Conservation (phyloP, 805 yeast species). For the Starmerella sp. region DNA sequence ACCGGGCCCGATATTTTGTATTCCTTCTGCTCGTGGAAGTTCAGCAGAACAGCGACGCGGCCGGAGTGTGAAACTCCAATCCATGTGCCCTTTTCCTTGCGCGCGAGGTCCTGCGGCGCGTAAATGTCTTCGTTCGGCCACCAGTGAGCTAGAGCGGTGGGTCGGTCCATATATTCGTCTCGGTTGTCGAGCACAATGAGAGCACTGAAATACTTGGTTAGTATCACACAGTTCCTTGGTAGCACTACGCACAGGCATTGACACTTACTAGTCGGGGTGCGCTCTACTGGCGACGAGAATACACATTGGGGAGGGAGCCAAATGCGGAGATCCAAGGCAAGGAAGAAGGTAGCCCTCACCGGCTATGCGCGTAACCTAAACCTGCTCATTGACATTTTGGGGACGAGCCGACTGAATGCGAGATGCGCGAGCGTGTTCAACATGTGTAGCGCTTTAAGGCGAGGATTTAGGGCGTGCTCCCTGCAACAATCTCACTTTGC, state of each 20-base stretch:
- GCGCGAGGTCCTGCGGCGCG: slow-evolving; percentile 63
- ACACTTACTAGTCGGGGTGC: slow-evolving; percentile 50
- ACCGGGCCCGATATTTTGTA: slow-evolving; percentile 27
- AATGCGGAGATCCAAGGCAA: background rate
- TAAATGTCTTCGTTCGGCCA: slow-evolving; percentile 36
- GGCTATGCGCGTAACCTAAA: too few species aligned
- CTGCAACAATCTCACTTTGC: too few species aligned
- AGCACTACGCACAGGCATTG: background rate
- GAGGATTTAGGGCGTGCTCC: too few species aligned
- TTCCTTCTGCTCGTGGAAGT: slow-evolving; percentile 44
- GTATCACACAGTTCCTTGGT: background rate
- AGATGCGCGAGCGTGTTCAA: too few species aligned
- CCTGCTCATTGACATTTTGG: too few species aligned
- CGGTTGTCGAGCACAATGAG: slow-evolving; percentile 70
- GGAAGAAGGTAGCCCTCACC: background rate
- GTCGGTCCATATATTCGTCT: slow-evolving; percentile 71
- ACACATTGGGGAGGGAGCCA: slow-evolving; percentile 46
- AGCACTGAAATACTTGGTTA: slow-evolving; percentile 33
- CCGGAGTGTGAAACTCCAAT: slow-evolving; percentile 56
- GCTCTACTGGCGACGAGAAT: slow-evolving; percentile 55
- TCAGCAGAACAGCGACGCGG: slow-evolving; percentile 63
- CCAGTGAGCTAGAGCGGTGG: slow-evolving; percentile 49
- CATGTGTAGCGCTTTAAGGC: too few species aligned
- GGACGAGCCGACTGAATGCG: too few species aligned
- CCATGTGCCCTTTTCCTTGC: slow-evolving; percentile 84